Evolutionary conservation across 108 stramenopile genomes (phyloP).

Genomic region (Epithemia pelagica): DNA sequence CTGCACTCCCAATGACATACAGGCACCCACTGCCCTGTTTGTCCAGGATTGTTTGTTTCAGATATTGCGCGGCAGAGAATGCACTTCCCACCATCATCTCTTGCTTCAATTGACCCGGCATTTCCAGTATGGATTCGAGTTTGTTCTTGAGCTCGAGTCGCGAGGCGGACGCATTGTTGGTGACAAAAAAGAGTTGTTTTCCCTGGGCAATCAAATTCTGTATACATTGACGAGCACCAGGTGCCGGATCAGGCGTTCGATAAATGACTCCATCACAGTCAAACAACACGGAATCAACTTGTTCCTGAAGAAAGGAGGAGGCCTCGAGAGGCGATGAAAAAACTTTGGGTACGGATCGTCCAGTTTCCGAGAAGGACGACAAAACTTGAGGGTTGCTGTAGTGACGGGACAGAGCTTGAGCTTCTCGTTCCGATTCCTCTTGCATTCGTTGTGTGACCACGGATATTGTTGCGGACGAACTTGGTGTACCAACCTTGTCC

Average conservation of each 20-base stretch:
- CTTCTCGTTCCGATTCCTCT: not conserved
- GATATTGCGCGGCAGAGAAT: conserved; percentile 58
- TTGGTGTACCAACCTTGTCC: no score
- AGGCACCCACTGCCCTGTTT: conserved; percentile 17
- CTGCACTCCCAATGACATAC: conserved; percentile 71
- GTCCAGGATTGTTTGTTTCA: conserved; percentile 20
- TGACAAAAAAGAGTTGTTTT: conserved; percentile 77
- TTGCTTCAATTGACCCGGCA: conserved; percentile 11
- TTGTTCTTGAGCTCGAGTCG: conserved; percentile 57
- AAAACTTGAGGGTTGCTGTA: not conserved
- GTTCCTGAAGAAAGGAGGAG: conserved; percentile 19
- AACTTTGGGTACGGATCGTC: not conserved
- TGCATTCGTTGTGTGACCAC: not conserved
- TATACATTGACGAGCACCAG: conserved; percentile 49
- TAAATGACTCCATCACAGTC: conserved; percentile 88
- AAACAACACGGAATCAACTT: conserved; percentile 64
- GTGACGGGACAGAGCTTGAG: not conserved
- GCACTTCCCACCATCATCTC: conserved; percentile 64
- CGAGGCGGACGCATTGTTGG: conserved; percentile 73
- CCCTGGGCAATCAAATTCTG: conserved; percentile 25
- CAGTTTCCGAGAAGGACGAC: not conserved
- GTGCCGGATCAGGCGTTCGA: conserved; percentile 56
- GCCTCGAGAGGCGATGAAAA: conserved; percentile 7
- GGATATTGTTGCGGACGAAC: no score
- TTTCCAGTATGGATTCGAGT: conserved; percentile 35